Evolutionary conservation across 2,329 filamentous ascomycete genomes (phyloP).

Genomic region (Phoma sp.): DNA sequence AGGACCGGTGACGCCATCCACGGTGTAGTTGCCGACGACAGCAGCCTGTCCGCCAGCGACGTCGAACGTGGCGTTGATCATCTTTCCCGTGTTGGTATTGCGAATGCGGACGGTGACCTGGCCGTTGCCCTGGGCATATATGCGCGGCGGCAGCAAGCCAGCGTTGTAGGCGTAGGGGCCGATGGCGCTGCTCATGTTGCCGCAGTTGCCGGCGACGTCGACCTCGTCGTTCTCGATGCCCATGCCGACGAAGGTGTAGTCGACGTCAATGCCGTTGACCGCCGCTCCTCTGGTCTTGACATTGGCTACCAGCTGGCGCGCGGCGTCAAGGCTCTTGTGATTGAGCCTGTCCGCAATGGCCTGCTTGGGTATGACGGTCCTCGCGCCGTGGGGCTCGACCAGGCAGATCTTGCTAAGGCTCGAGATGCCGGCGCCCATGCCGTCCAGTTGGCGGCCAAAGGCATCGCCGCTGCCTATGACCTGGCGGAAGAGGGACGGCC

Average conservation of each 20-base stretch:
- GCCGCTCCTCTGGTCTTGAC: constrained; percentile 7
- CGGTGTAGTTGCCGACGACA: constrained; percentile 62
- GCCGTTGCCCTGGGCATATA: constrained; percentile 36
- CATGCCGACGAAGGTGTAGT: constrained; percentile 76
- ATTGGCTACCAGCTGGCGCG: background rate
- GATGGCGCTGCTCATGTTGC: constrained; percentile 77
- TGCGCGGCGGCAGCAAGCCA: constrained; percentile 53
- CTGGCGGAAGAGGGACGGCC: constrained; percentile 64
- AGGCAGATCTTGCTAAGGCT: constrained; percentile 76
- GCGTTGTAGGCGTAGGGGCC: constrained; percentile 70
- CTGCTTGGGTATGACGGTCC: constrained; percentile 6
- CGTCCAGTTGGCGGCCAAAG: constrained; percentile 74
- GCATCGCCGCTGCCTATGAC: constrained; percentile 70
- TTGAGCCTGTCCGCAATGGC: constrained; percentile 16
- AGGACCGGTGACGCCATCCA: constrained; percentile 70
- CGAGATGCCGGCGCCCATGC: constrained; percentile 73
- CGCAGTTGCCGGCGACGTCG: constrained; percentile 75
- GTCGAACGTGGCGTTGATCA: constrained; percentile 66
- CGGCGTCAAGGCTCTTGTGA: constrained; percentile 10
- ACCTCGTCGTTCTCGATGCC: constrained; percentile 68
- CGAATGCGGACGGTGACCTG: constrained; percentile 64
- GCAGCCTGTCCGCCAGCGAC: constrained; percentile 59
- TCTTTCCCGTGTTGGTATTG: constrained; percentile 76
- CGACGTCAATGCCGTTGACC: constrained; percentile 57
- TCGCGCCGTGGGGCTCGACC: constrained; percentile 53